phyloP scores from a whole-genome alignment of 768 basidiomycete genomes.

The Melanogaster broomeanus region DNA sequence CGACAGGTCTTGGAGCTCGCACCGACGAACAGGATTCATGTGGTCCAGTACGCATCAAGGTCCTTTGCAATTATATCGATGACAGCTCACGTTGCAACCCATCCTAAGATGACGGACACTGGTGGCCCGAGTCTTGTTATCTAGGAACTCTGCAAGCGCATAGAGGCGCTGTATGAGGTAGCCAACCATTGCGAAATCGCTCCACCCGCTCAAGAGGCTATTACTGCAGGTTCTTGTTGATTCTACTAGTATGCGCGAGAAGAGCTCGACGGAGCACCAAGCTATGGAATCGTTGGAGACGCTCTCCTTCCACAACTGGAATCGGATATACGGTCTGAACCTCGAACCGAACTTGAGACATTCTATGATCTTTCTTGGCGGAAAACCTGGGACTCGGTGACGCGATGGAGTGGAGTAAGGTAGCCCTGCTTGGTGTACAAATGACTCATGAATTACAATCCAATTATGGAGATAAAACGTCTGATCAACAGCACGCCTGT shows the following conservation, averaged over 20 bases:
- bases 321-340: conserved; percentile 55
- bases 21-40: conserved; percentile 79
- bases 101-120: background rate
- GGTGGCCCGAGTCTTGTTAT: conserved; percentile 77
- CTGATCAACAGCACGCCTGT: too few relatives aligned
- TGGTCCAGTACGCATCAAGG: conserved; percentile 66
- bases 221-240: conserved; percentile 53
- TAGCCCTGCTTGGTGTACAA: too few relatives aligned
- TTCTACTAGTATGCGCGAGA: conserved; percentile 40
- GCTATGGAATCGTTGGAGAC: conserved; percentile 54
- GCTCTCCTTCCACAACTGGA: conserved; percentile 65
- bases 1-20: conserved; percentile 67
- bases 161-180: conserved; percentile 56
- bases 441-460: too few relatives aligned
- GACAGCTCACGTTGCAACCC: background rate
- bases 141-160: conserved; percentile 66
- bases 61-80: background rate
- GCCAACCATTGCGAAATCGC: conserved; percentile 7
- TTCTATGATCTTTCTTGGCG: background rate
- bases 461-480: too few relatives aligned
- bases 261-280: conserved; percentile 52
- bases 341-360: conserved; percentile 31
- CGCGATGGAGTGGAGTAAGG: too few relatives aligned
- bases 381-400: too few relatives aligned
- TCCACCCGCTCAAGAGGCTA: too few relatives aligned